phyloP scores from a whole-genome alignment of 2,329 filamentous ascomycete genomes.

The Ophioceras dolichostomum region DNA sequence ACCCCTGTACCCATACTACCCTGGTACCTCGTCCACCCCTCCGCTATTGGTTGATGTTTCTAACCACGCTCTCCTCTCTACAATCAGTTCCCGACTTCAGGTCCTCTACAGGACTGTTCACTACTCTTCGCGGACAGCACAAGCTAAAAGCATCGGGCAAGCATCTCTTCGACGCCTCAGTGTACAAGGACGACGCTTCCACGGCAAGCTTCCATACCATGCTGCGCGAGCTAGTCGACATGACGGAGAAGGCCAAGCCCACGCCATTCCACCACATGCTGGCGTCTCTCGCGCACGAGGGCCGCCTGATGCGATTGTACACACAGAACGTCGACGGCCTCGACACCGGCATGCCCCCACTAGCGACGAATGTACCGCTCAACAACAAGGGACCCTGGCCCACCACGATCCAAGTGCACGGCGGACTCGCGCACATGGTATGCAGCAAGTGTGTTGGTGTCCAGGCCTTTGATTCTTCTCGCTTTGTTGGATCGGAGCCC shows the following conservation, averaged over 20 bases:
- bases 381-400: conserved; percentile 84
- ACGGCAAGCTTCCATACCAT: conserved; percentile 92
- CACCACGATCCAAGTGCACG: conserved; percentile 83
- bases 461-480: conserved; percentile 59
- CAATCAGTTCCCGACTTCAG: conserved; percentile 83
- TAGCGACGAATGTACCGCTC: conserved; percentile 71
- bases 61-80: conserved; percentile 9
- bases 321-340: conserved; percentile 96
- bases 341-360: conserved; percentile 69
- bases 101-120: conserved; percentile 82
- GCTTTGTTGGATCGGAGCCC: conserved; percentile 76
- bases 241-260: conserved; percentile 65
- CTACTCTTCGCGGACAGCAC: conserved; percentile 71
- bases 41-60: conserved; percentile 1
- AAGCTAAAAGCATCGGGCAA: conserved; percentile 90
- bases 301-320: conserved; percentile 79
- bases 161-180: conserved; percentile 91
- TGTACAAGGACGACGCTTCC: conserved; percentile 83
- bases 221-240: conserved; percentile 76
- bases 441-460: conserved; percentile 84
- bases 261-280: conserved; percentile 90
- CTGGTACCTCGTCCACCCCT: conserved; percentile 5
- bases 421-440: conserved; percentile 89
- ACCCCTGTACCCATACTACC: no score
- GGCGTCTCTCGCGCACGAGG: conserved; percentile 78